phyloP scores from a whole-genome alignment of 768 basidiomycete species.

The Pleurotus eryngii region DNA sequence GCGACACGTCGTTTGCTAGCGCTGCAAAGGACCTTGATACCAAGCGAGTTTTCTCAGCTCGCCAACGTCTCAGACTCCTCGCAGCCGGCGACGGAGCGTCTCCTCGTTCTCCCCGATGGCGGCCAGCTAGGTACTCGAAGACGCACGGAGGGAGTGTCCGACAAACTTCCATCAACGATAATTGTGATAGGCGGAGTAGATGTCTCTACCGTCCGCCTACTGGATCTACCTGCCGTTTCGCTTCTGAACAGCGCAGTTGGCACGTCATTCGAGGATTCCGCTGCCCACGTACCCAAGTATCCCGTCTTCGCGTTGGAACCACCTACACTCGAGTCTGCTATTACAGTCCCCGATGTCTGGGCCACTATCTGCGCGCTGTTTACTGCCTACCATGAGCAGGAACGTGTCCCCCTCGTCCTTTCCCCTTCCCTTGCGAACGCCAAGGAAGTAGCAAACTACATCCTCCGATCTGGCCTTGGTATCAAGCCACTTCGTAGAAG shows the following conservation, averaged over 20 bases:
- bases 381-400: conserved; percentile 32
- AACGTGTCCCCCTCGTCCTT: conserved; percentile 37
- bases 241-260: conserved; percentile 25
- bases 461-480: conserved; percentile 36
- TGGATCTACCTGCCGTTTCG: conserved; percentile 6
- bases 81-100: neutral
- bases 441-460: conserved; percentile 31
- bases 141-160: neutral
- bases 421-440: conserved; percentile 23
- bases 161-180: neutral
- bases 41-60: neutral
- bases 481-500: conserved; percentile 11
- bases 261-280: conserved; percentile 24
- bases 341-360: conserved; percentile 35
- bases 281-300: conserved; percentile 27
- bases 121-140: neutral
- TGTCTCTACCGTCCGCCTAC: neutral
- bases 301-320: conserved; percentile 20
- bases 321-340: conserved; percentile 12
- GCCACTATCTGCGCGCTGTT: conserved; percentile 38
- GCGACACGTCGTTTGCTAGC: neutral
- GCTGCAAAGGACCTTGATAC: conserved; percentile 1
- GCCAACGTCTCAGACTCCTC: neutral
- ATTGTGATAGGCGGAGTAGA: neutral
- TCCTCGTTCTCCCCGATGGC: conserved; percentile 4